Evolutionary conservation across 176 grass and related monocot genomes (phyloP), one percentile per base, ranked within the genome.

Genomic region (Lolium multiflorum): DNA sequence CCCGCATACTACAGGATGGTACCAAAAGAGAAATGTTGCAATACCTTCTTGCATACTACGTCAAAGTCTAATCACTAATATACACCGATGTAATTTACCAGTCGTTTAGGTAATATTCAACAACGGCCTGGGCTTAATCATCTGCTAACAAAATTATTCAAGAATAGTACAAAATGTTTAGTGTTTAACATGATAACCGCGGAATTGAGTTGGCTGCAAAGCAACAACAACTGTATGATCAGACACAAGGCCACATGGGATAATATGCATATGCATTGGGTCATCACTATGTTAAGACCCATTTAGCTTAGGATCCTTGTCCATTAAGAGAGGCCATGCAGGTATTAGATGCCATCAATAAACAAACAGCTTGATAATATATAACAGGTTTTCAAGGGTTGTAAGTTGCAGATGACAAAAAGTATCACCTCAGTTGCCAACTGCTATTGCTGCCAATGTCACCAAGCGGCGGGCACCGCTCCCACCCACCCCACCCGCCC

Each of bases 401-500:
- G 11, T 31, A 82, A 47, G 39, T 65, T 65, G 51, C 46, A 62
- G 46, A 89, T 63, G 26, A 59, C 35, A 21, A 59, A 81, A 37
- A 54, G n/a, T 5, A 37, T 89, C 47, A 89, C 92, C 92, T 94
- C 76, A 17, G 78, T 57, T 81, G 78, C 43, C 81, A 84, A 16
- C 74, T 87, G 56, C 61, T 78, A 24, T 65, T 81, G 82, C 84
- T 78, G 17, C 77, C 61, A n/a, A 71, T 41, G 54, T 56, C 63
- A 62, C 73, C 78, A 73, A 68, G 51, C 73, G 54, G 51, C 1
- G 92, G 95, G 75, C 95, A 98, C 4, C 78, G 74, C 82, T 98
- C 95, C 87, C 85, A 84, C 51, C 85, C 44, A 1, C 91, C 89
- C 95, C 89, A 97, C 6, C 88, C 88, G 18, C 61, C 84, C 62